These are phyloP conservation scores for Globisporangium nodosum DNA, from an alignment of 352 stramenopile species.

Conservation along the genomic window DNA sequence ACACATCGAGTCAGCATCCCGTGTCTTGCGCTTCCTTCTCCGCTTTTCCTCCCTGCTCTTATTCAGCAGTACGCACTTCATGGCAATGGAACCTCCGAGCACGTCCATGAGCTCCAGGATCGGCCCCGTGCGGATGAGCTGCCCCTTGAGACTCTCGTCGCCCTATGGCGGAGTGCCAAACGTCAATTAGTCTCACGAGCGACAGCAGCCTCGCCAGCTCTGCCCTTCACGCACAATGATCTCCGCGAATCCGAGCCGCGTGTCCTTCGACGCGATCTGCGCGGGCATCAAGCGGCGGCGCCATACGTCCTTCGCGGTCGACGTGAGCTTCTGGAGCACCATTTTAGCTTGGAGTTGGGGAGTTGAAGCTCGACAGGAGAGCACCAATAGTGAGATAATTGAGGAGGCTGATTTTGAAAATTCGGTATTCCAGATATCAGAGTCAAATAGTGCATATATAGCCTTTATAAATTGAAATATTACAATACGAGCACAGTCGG, in stretches of 20 bases:
- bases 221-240: slow-evolving; percentile 33
- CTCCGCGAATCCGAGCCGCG: slow-evolving; percentile 43
- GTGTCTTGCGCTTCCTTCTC: background rate
- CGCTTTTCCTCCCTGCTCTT: too few relatives aligned
- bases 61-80: slow-evolving; percentile 10
- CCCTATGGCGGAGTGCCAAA: slow-evolving; percentile 15
- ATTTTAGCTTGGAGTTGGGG: slow-evolving; percentile 7
- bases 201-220: background rate
- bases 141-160: slow-evolving; percentile 39
- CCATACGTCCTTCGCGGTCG: slow-evolving; percentile 32
- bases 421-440: too few relatives aligned
- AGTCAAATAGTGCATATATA: too few relatives aligned
- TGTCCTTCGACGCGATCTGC: slow-evolving; percentile 43
- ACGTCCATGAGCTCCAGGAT: slow-evolving; percentile 57
- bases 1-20: background rate
- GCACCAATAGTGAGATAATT: too few relatives aligned
- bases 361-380: too few relatives aligned
- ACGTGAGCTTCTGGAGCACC: slow-evolving; percentile 30
- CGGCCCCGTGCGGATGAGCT: slow-evolving; percentile 35
- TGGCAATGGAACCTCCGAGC: slow-evolving; percentile 33
- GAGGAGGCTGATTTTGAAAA: too few relatives aligned
- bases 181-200: background rate
- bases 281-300: slow-evolving; percentile 32
- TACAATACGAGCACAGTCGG: too few relatives aligned
- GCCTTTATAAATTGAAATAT: too few relatives aligned